These are phyloP conservation scores for Salix suchowensis DNA, from an alignment of 345 rosid genomes.

Conservation along the genomic window DNA sequence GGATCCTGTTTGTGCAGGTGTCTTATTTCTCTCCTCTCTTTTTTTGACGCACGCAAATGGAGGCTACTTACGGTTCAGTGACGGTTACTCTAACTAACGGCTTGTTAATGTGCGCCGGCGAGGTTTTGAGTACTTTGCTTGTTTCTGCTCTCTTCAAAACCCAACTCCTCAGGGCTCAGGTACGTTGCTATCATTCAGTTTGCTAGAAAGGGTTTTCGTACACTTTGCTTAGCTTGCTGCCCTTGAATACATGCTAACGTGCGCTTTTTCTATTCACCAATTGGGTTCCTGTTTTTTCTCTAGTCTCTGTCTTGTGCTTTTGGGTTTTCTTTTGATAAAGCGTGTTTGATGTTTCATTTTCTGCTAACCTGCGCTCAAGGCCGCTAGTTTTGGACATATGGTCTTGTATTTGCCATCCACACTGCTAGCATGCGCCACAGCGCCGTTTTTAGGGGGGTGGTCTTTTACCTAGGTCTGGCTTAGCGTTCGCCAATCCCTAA, in stretches of 20 bases:
- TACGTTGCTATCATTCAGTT: constrained; percentile 7
- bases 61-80: constrained; percentile 18
- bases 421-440: background rate
- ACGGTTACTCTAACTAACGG: constrained; percentile 29
- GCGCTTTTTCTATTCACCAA: background rate
- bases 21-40: background rate
- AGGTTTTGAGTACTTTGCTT: constrained; percentile 33
- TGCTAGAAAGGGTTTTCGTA: background rate
- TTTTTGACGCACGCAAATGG: constrained; percentile 29
- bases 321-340: background rate
- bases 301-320: too few species aligned
- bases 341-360: background rate
- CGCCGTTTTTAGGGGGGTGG: background rate
- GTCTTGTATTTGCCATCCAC: background rate
- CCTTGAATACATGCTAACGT: background rate
- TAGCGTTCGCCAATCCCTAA: background rate
- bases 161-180: constrained; percentile 35
- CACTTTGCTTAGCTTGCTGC: background rate
- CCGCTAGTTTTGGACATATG: background rate
- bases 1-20: constrained; percentile 6
- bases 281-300: background rate
- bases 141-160: constrained; percentile 38
- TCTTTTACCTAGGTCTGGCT: too few species aligned
- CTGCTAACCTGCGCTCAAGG: constrained; percentile 15
- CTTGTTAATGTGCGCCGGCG: constrained; percentile 51